Base-by-base conservation (phyloP, 805 yeast species). In the Myxozyma mucilagina region DNA sequence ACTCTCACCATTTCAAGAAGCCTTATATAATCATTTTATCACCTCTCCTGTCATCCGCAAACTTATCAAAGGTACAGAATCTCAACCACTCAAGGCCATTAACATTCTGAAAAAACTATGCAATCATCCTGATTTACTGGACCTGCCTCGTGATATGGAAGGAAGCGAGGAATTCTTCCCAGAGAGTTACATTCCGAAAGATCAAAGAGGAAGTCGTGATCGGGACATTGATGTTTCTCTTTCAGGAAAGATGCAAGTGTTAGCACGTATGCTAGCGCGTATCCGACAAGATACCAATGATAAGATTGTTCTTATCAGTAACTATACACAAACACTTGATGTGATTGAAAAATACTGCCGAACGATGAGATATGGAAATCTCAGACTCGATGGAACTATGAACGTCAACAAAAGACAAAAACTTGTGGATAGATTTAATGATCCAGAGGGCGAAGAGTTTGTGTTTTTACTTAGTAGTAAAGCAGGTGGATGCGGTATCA, bases 401-500 rank as follows among this genome's bases (percentile, higher is more conserved):
- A 85, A 82, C 57, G 91, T 94, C 59, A 89, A 88, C 75, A 94
- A 94, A 72, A 83, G 99, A 65, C 98, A 94, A 70, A 90, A 89
- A 68, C 78, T 93, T 36, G 99, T 94, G 18, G 98, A 93, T 73
- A 78, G 82, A 67, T 92, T 94, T 75, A 94, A 94, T 71, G 88
- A 94, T 69, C 97, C 97, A 0, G 87, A 89, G 48, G 88, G 91
- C 1, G 80, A 84, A 1, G 97, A 92, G 67, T 94, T 93, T 73
- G 85, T 94, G 1, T 94, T 94, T 69, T 78, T 94, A 61, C 78
- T 94, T 55, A 89, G 97, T 72, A 89, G 97, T 7, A 94, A 94
- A 74, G 99, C 99, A 1, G 99, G 99, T 69, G 99, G 99, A 1
- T 94, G 99, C 79, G 99, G 99, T 75, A 90, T 94, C 70, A 94